Evolutionary conservation across 768 basidiomycete species (phyloP), one percentile per base, ranked within the genome.

Genomic region (Russula foetens): DNA sequence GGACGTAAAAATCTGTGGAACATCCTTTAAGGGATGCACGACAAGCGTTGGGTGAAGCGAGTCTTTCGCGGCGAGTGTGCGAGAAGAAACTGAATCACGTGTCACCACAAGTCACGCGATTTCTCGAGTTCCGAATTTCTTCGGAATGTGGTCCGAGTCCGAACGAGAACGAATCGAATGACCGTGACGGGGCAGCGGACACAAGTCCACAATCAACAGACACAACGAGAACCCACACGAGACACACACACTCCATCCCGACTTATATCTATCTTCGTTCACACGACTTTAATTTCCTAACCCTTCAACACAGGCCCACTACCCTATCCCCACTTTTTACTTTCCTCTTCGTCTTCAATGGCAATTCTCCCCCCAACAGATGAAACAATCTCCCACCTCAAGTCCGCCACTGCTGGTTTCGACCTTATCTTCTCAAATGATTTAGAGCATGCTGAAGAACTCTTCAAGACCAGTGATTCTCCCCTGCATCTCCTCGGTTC

Each of bases 401-500:
- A 71, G 46, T 64, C 66, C 1, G 79, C 79, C 2, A 70, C 72
- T 4, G 19, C 63, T n/a, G 89, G 85, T 0, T 91, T 90, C 67
- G 82, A 88, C 73, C 70, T 71, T 48, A 77, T 91, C 55, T 91
- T 90, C 69, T 74, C 80, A 39, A 88, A 90, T 66, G 80, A 90
- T 58, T 75, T 91, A 59, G 73, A 66, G 1, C 74, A 75, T 0
- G 85, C 89, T 0, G 73, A 79, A 59, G 66, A 73, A 12, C 73
- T 76, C 41, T 85, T 90, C 69, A 63, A 74, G n/a, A 67, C 68
- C 15, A 57, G 72, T 2, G 77, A 81, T 38, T 85, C 85, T 41
- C 83, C 90, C 0, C 86, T 89, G 67, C 89, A 92, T 70, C 75
- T 81, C 21, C 76, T 91, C 59, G 90, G 90, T 1, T 74, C 82